phyloP scores from a whole-genome alignment of 805 yeast species.

The Starmerella sp. region DNA sequence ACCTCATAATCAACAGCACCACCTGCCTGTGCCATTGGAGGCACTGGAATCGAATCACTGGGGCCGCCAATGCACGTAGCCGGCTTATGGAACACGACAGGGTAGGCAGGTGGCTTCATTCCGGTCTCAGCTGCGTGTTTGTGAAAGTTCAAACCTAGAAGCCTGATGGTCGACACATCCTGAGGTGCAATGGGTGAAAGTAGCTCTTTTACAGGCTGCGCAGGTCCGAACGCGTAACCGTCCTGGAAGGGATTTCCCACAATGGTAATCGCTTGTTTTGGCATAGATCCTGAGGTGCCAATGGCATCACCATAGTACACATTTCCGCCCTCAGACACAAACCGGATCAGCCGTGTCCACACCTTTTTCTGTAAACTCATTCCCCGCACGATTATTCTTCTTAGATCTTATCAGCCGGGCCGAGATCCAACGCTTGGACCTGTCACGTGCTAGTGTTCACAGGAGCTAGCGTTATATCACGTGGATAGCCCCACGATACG shows the following conservation, averaged over 20 bases:
- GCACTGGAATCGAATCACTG: slow-evolving; percentile 33
- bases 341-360: slow-evolving; percentile 34
- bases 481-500: background rate
- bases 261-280: slow-evolving; percentile 35
- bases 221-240: slow-evolving; percentile 31
- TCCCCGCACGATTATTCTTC: background rate
- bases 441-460: too few species aligned
- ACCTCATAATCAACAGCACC: slow-evolving; percentile 40
- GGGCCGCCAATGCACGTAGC: slow-evolving; percentile 38
- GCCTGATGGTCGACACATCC: slow-evolving; percentile 35
- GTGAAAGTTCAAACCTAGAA: slow-evolving; percentile 43
- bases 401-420: background rate
- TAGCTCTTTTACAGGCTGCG: slow-evolving; percentile 28
- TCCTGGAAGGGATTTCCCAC: slow-evolving; percentile 38
- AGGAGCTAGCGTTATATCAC: background rate
- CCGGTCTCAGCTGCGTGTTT: slow-evolving; percentile 35
- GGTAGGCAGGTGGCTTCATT: slow-evolving; percentile 37
- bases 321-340: slow-evolving; percentile 36
- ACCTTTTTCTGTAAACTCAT: background rate
- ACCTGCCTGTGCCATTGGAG: slow-evolving; percentile 27
- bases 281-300: slow-evolving; percentile 25
- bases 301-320: slow-evolving; percentile 42
- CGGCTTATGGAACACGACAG: slow-evolving; percentile 44
- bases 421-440: background rate
- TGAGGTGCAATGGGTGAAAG: slow-evolving; percentile 34